Base-by-base conservation (phyloP, 345 rosid genomes). In the Eucalyptus curtisii region DNA sequence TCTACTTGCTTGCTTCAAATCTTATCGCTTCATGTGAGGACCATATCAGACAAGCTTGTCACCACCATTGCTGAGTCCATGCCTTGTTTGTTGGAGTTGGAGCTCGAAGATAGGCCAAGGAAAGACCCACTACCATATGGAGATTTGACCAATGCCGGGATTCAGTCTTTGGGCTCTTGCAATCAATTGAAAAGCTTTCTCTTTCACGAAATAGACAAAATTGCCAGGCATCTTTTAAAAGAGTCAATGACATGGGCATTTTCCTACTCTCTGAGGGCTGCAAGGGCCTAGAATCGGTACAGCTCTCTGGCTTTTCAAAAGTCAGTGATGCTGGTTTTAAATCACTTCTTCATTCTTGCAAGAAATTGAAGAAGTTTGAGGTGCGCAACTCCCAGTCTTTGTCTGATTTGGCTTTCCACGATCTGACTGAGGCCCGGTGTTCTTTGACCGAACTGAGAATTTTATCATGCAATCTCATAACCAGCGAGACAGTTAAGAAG, bases 251-350 rank as follows among this genome's bases (percentile, higher is more conserved):
- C 86, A 93, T 95, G 95, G 98, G 97, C 86, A 91, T 96, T 87
- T 94, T 95, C 89, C 92, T 93, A 68, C 95, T 95, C 40, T 93
- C 95, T 10, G 93, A 94, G 91, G 94, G 94, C 37, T 95, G 97
- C 90, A 92, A 85, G 87, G 91, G 87, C 88, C 90, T 95, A 64
- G 95, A 95, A 89, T 92, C 95, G 0, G 92, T 96, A 86, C 94
- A 91, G 49, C 91, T 96, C 11, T 87, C 92, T 85, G 97, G 97
- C 22, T 95, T 96, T 91, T 94, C 93, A 11, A 94, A 90, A 89
- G 97, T 96, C 88, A 96, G 94, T 66, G 97, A 95, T 88, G 97
- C 96, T 86, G 97, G 98, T 85, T 95, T 93, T 68, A 93, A 97
- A 19, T 92, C 95, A 42, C 90, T 96, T 87, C 93, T 95, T 10